phyloP scores from a whole-genome alignment of 2,329 filamentous ascomycete genomes.

The Neodidymelliopsis sp. region DNA sequence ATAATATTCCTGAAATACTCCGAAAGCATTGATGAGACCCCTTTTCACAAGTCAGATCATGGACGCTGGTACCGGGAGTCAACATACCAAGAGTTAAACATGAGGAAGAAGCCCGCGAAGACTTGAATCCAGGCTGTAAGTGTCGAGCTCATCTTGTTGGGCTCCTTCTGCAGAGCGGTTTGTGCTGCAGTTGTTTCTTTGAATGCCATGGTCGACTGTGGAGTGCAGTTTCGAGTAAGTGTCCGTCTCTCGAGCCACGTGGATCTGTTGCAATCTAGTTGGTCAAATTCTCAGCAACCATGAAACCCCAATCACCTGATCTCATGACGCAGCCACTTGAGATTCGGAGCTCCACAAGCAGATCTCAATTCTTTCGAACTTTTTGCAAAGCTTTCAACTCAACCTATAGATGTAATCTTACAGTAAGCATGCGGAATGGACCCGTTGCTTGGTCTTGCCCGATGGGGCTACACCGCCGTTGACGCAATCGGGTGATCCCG shows the following conservation, averaged over 20 bases:
- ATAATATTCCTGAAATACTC: conserved; percentile 41
- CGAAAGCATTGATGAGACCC: conserved; percentile 32
- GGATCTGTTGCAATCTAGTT: no score
- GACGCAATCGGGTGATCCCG: conserved; percentile 4
- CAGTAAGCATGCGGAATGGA: conserved; percentile 13
- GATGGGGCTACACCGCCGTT: not conserved
- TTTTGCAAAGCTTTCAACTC: conserved; percentile 2
- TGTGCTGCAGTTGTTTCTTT: not conserved
- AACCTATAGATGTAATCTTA: not conserved
- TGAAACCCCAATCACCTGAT: not conserved
- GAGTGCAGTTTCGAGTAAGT: not conserved
- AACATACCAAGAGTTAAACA: conserved; percentile 26
- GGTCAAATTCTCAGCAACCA: not conserved
- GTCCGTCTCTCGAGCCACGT: no score
- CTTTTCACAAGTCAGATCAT: conserved; percentile 4
- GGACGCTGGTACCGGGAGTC: no score
- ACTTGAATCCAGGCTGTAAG: conserved; percentile 17
- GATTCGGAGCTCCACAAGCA: not conserved
- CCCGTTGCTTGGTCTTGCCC: not conserved
- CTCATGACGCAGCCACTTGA: not conserved
- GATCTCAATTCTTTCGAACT: not conserved
- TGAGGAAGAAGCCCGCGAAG: conserved; percentile 20
- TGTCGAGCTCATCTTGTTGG: not conserved
- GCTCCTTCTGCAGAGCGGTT: not conserved
- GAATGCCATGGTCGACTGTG: not conserved